A percentile compares a stretch with the other conserved stretches of the same genome.
Evolutionary conservation across 1,284 basidiomycete genomes (phyloP).

Genomic region (Ganoderma meredithae): DNA sequence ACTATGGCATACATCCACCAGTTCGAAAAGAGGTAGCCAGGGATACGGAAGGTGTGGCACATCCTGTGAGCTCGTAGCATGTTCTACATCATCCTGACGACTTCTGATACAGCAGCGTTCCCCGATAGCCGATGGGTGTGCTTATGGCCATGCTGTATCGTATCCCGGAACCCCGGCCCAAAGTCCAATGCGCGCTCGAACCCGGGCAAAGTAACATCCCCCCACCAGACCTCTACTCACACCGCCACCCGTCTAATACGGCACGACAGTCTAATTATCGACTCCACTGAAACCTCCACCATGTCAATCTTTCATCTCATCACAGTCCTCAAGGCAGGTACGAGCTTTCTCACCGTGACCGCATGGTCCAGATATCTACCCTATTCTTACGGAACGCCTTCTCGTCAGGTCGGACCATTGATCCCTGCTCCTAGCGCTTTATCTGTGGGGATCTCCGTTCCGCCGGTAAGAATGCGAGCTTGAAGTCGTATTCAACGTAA

Average conservation of each 20-base stretch:
- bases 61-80: background rate
- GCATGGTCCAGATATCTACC: background rate
- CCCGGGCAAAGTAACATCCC: background rate
- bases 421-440: background rate
- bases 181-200: background rate
- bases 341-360: background rate
- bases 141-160: background rate
- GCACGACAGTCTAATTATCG: background rate
- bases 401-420: background rate
- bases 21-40: background rate
- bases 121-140: constrained; percentile 1
- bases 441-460: background rate
- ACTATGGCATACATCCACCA: background rate
- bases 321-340: background rate
- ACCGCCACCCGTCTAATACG: background rate
- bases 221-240: background rate
- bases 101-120: background rate
- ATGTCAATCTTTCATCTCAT: constrained; percentile 1
- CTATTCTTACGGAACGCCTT: constrained; percentile 2
- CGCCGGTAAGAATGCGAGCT: background rate
- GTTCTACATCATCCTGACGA: background rate
- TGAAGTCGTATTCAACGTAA: background rate
- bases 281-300: background rate
- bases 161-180: background rate
- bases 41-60: background rate